Percentiles rank a stretch among this genome's conserved stretches.
These are phyloP conservation scores for Sporothrix schenckii DNA, from an alignment of 2,329 filamentous ascomycete species.

Conservation along the genomic window DNA sequence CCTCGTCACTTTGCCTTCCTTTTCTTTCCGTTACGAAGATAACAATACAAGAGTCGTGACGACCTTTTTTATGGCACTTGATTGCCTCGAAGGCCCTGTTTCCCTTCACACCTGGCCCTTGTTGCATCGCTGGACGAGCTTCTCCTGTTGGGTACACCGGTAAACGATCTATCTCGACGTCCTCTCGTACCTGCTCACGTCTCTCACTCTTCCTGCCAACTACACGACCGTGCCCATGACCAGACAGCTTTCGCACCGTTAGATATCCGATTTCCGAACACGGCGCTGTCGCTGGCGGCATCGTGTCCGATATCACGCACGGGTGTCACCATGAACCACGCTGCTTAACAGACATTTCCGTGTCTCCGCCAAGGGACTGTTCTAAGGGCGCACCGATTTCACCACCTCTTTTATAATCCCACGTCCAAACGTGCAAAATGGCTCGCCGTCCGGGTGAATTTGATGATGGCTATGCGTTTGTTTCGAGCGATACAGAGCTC, in stretches of 20 bases:
- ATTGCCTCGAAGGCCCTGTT: no score
- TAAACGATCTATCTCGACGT: no score
- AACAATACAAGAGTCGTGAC: background rate
- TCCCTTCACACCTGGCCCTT: background rate
- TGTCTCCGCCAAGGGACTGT: background rate
- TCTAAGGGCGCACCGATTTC: background rate
- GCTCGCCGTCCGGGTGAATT: slow-evolving; percentile 40
- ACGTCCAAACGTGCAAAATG: slow-evolving; percentile 19
- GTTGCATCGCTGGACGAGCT: slow-evolving; percentile 20
- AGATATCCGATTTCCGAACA: background rate
- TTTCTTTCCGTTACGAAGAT: background rate
- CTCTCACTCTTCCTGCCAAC: background rate
- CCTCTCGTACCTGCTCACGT: background rate
- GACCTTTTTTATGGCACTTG: no score
- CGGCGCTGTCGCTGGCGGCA: background rate
- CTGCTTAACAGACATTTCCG: slow-evolving; percentile 13
- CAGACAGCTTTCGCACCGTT: background rate
- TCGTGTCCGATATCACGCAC: background rate
- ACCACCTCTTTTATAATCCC: background rate
- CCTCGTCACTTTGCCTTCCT: background rate
- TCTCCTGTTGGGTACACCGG: background rate
- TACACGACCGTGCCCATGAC: background rate
- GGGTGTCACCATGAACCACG: slow-evolving; percentile 24
- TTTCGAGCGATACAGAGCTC: background rate
- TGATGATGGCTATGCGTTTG: slow-evolving; percentile 28